Evolutionary conservation across 73 alveolate species (phyloP).

Genomic region (Tetrahymena borealis): DNA sequence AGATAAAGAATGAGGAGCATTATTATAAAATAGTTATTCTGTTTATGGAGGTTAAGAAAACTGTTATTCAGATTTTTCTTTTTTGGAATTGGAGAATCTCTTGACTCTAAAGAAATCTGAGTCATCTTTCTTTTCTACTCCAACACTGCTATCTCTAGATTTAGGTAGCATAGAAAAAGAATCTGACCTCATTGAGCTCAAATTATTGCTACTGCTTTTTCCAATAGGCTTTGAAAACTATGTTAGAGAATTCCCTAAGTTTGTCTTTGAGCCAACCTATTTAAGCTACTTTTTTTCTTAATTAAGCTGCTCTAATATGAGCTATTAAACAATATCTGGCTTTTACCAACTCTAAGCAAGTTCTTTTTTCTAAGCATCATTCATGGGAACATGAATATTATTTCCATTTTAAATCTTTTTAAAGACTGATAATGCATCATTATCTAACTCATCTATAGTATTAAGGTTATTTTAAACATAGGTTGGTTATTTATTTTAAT

Average conservation of each 20-base stretch:
- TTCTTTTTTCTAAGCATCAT: neutral
- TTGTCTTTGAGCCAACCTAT: neutral
- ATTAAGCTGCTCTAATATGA: neutral
- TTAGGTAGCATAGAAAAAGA: neutral
- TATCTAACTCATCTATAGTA: neutral
- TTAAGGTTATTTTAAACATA: neutral
- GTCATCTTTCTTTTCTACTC: neutral
- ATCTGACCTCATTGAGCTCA: neutral
- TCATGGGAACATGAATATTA: neutral
- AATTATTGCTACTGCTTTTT: neutral
- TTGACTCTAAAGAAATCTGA: neutral
- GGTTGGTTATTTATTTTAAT: neutral
- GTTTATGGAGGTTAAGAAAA: neutral
- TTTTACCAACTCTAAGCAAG: neutral
- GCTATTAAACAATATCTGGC: neutral
- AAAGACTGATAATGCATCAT: neutral
- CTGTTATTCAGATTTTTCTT: neutral
- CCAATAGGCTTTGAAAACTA: neutral
- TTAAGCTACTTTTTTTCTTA: neutral
- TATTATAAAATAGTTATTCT: neutral
- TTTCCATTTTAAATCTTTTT: neutral
- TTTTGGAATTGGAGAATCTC: neutral
- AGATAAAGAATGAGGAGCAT: neutral
- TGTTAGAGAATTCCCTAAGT: neutral
- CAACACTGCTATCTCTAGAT: neutral